A percentile compares a stretch with the other conserved stretches of the same genome.
Evolutionary conservation across 768 basidiomycete genomes (phyloP).

Genomic region (Russula griseocarnosa): DNA sequence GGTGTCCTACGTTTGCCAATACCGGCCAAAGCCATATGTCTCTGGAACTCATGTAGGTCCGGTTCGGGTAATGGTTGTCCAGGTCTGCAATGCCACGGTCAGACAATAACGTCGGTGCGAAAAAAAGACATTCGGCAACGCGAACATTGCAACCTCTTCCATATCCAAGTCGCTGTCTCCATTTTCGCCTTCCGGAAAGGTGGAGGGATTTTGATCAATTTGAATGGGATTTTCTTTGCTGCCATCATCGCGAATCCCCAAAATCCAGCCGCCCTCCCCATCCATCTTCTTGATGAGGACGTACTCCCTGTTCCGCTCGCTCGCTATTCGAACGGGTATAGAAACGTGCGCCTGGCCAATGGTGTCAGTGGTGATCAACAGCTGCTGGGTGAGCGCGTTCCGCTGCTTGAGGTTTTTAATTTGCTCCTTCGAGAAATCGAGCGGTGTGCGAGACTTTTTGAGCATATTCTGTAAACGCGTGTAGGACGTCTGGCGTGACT

Average conservation of each 20-base stretch:
- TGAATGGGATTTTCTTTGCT: conserved; percentile 81
- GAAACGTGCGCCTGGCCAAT: conserved; percentile 87
- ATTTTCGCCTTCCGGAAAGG: conserved; percentile 31
- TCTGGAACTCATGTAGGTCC: conserved; percentile 60
- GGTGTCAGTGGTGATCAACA: conserved; percentile 85
- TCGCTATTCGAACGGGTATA: conserved; percentile 91
- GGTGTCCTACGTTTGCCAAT: conserved; percentile 48
- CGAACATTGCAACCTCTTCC: conserved; percentile 78
- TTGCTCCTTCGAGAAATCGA: conserved; percentile 96
- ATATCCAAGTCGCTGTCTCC: conserved; percentile 53
- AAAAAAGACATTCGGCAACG: conserved; percentile 26
- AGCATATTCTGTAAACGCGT: conserved; percentile 91
- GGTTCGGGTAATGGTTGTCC: conserved; percentile 43
- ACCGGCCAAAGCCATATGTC: conserved; percentile 57
- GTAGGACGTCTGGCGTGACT: conserved; percentile 92
- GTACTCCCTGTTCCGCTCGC: conserved; percentile 92
- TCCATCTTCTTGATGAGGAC: conserved; percentile 91
- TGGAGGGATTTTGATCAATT: conserved; percentile 62
- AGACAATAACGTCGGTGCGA: background rate
- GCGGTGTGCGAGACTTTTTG: conserved; percentile 65
- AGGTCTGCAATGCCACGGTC: conserved; percentile 24
- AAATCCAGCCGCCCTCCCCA: conserved; percentile 85
- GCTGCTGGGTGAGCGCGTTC: conserved; percentile 88
- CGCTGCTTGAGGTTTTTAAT: conserved; percentile 86
- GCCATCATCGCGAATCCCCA: conserved; percentile 87